These are phyloP conservation scores for Lentinula sp. DNA, from an alignment of 768 basidiomycete species.

Conservation along the genomic window DNA sequence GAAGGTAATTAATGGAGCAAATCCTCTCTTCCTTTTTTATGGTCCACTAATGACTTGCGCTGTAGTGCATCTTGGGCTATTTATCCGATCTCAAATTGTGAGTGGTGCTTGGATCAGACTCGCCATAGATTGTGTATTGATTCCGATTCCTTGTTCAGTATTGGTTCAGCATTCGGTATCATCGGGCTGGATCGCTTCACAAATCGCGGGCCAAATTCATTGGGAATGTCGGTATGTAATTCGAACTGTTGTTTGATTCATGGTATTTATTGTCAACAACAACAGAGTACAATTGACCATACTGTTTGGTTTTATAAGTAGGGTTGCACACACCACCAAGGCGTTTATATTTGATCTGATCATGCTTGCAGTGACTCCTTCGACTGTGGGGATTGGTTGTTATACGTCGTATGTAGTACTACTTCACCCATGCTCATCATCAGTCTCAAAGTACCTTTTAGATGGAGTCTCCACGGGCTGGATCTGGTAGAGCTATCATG, in stretches of 20 bases:
- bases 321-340: neutral
- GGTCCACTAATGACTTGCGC: neutral
- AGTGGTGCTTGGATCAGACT: conserved; percentile 15
- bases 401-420: conserved; percentile 56
- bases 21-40: neutral
- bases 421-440: conserved; percentile 3
- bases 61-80: conserved; percentile 72
- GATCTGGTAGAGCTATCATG: conserved; percentile 62
- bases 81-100: conserved; percentile 78
- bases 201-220: conserved; percentile 36
- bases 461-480: conserved; percentile 60
- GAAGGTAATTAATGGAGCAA: conserved; percentile 39
- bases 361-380: conserved; percentile 51
- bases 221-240: conserved; percentile 57
- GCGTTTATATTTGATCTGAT: neutral
- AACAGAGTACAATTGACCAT: conserved; percentile 71
- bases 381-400: conserved; percentile 73
- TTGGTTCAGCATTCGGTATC: conserved; percentile 46
- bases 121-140: neutral
- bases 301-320: conserved; percentile 76
- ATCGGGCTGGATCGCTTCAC: conserved; percentile 46
- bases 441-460: conserved; percentile 17
- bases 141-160: conserved; percentile 31
- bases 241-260: neutral
- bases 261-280: neutral